These are phyloP conservation scores for Cairneyella variabilis DNA, from an alignment of 495 filamentous ascomycete genomes.

Conservation along the genomic window DNA sequence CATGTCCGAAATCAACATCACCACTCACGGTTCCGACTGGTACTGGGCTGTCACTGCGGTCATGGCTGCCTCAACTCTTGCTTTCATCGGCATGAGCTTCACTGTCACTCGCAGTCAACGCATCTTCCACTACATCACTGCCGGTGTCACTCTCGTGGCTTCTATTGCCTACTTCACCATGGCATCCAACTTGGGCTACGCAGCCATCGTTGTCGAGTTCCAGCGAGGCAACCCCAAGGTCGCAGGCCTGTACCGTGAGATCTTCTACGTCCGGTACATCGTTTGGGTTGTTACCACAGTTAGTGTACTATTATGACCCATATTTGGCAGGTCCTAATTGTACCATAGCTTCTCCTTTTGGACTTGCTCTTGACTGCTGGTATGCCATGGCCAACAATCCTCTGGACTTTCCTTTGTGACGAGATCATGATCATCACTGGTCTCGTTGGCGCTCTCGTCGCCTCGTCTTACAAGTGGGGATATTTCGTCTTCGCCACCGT, in stretches of 20 bases:
- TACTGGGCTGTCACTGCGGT: slow-evolving; percentile 52
- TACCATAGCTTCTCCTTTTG: slow-evolving; percentile 50
- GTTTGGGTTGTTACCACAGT: slow-evolving; percentile 50
- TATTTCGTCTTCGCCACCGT: slow-evolving; percentile 62
- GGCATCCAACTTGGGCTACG: slow-evolving; percentile 64
- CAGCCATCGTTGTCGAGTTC: slow-evolving; percentile 55
- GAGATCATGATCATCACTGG: slow-evolving; percentile 61
- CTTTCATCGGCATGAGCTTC: slow-evolving; percentile 41
- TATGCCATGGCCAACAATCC: slow-evolving; percentile 60
- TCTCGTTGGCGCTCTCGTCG: slow-evolving; percentile 57
- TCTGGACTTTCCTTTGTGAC: slow-evolving; percentile 57
- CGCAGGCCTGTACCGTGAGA: slow-evolving; percentile 48
- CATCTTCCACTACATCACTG: slow-evolving; percentile 68
- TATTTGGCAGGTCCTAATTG: slow-evolving; percentile 11
- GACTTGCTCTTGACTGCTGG: slow-evolving; percentile 60
- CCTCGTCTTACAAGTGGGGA: slow-evolving; percentile 61
- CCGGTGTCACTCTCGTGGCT: slow-evolving; percentile 55
- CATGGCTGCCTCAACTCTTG: slow-evolving; percentile 39
- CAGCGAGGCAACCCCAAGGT: slow-evolving; percentile 37
- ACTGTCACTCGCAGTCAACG: slow-evolving; percentile 49
- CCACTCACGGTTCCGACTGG: slow-evolving; percentile 50
- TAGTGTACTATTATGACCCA: neutral
- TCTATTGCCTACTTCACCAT: slow-evolving; percentile 67
- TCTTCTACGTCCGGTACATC: slow-evolving; percentile 71
- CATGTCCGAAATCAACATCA: slow-evolving; percentile 52